Percentiles rank a stretch among this genome's conserved stretches.
Evolutionary conservation across 2,329 filamentous ascomycete genomes (phyloP).

Genomic region (Colletotrichum spinosum): DNA sequence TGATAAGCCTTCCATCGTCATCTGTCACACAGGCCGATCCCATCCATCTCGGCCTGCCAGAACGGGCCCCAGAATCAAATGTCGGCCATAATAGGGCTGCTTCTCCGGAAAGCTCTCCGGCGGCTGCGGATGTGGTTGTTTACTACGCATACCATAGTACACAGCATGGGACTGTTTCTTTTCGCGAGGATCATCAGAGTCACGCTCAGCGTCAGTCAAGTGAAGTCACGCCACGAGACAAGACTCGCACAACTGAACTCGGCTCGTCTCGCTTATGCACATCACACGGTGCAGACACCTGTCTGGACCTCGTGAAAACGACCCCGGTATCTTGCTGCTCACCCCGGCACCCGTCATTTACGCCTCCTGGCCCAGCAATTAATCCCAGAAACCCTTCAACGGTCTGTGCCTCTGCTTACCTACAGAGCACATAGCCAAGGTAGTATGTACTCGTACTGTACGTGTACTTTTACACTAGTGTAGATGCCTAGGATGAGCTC

Average conservation of each 20-base stretch:
- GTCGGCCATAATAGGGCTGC: conserved; percentile 12
- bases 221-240: no score
- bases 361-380: conserved; percentile 25
- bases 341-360: conserved; percentile 33
- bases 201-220: neutral
- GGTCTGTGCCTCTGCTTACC: conserved; percentile 21
- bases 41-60: conserved; percentile 10
- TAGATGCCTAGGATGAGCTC: no score
- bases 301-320: conserved; percentile 15
- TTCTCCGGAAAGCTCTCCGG: no score
- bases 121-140: no score
- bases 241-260: neutral
- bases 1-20: conserved; percentile 26
- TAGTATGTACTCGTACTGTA: no score
- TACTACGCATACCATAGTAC: no score
- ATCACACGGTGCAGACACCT: conserved; percentile 19
- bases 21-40: conserved; percentile 31
- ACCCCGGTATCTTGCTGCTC: conserved; percentile 4
- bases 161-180: no score
- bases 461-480: no score
- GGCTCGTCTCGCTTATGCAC: neutral
- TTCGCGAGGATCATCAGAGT: neutral
- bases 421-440: no score
- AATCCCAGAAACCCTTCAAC: conserved; percentile 24
- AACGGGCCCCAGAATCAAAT: conserved; percentile 30